These are phyloP conservation scores for Thamnidium elegans DNA, from an alignment of 192 early-diverging fungal species.

Conservation along the genomic window DNA sequence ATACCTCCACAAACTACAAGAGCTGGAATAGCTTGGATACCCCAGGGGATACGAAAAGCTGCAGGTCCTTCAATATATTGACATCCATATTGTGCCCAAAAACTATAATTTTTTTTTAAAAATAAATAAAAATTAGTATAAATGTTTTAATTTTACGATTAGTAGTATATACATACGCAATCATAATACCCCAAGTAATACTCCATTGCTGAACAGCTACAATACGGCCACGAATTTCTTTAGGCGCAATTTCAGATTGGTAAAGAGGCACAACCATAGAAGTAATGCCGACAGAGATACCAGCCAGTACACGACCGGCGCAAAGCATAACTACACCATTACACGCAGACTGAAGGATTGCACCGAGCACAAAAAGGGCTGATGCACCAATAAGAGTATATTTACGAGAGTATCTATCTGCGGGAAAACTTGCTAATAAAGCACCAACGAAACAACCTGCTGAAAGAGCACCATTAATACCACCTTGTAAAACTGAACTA, in stretches of 20 bases:
- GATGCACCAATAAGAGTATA: conserved; percentile 64
- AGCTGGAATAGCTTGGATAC: conserved; percentile 80
- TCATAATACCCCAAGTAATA: conserved; percentile 85
- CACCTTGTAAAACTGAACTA: conserved; percentile 51
- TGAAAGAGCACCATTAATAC: conserved; percentile 63
- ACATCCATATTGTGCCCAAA: conserved; percentile 59
- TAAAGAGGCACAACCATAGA: conserved; percentile 70
- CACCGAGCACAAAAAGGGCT: conserved; percentile 70
- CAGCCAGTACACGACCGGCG: conserved; percentile 72
- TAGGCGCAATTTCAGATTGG: conserved; percentile 80
- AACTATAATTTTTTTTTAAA: conserved; percentile 44
- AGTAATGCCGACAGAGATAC: conserved; percentile 72
- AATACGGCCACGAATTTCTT: conserved; percentile 81
- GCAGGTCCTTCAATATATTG: conserved; percentile 38
- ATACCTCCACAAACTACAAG: conserved; percentile 64
- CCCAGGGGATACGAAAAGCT: conserved; percentile 81
- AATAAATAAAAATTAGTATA: background rate
- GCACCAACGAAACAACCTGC: conserved; percentile 77
- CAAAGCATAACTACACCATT: conserved; percentile 62
- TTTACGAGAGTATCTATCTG: conserved; percentile 69
- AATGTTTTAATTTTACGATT: conserved; percentile 17
- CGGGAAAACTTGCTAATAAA: conserved; percentile 60
- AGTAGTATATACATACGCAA: conserved; percentile 30
- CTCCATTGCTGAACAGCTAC: conserved; percentile 88
- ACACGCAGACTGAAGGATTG: conserved; percentile 64